Evolutionary conservation across 345 rosid genomes (phyloP), one percentile per base, ranked within the genome.

Genomic region (Lepidium sativum): DNA sequence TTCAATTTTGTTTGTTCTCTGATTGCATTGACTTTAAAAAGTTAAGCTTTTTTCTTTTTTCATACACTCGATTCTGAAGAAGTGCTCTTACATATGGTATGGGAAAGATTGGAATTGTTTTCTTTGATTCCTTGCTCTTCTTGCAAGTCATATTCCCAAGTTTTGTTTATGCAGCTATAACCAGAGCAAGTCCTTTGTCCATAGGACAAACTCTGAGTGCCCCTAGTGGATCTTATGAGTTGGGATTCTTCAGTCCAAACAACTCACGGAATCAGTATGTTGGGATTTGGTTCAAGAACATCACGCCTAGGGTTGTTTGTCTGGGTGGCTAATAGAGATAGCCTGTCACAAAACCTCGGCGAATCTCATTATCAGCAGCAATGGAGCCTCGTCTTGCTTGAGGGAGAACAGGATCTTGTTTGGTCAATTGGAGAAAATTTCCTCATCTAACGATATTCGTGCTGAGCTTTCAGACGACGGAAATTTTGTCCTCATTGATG

Each of bases 311-410:
- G 37, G 73, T 63, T 3, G 69, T 73, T n/a, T 43, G 76, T 80
- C 9, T 80, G 86, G 84, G 78, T 83, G n/a, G 88, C 82, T 29
- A 83, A 83, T 64, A 79, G 80, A 72, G 73, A 81, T 34, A 54
- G 23, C 78, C 86, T 6, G 47, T 80, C 35, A 55, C 74, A 55
- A 70, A 35, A 4, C 29, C 6, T 4, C 55, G 1, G 81, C 73
- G 4, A 69, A 45, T 48, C 48, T 75, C 52, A 58, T 51, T 38
- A 48, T 78, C 34, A 66, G 9, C 54, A 69, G 20, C 34, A 74
- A 47, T 67, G 77, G 44, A 73, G 68, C 17, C 73, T 73, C 12
- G 6, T 54, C 16, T 47, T 73, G 57, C 14, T 73, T 21, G 60
- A 73, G 9, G 73, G 73, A 16, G 51, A 73, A 37, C 67, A 67